Conservation (phyloP, 1,139 yeast genomes). For the Hyphopichia buzzinii region DNA sequence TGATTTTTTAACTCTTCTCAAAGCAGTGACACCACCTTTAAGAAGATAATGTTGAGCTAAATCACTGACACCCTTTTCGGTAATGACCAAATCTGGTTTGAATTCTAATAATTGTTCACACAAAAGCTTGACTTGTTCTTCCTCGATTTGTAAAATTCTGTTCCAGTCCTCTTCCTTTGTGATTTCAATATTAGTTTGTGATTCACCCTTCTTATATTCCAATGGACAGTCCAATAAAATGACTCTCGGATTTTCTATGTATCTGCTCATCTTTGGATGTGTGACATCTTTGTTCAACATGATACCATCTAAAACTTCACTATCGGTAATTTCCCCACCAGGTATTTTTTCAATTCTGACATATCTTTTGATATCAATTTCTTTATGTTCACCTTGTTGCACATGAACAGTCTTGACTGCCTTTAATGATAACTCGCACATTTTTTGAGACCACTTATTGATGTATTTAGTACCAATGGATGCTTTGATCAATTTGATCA, state of each 20-base stretch:
- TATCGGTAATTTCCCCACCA: constrained; percentile 94
- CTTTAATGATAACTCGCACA: constrained; percentile 84
- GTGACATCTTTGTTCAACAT: constrained; percentile 94
- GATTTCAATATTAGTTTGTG: constrained; percentile 96
- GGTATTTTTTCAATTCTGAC: constrained; percentile 94
- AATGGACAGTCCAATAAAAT: constrained; percentile 92
- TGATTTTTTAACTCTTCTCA: constrained; percentile 93
- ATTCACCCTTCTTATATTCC: constrained; percentile 98
- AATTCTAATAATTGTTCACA: constrained; percentile 83
- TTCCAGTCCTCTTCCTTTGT: constrained; percentile 97
- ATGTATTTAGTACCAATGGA: constrained; percentile 96
- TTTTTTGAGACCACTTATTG: constrained; percentile 84
- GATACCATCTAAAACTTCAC: constrained; percentile 85
- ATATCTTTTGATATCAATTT: constrained; percentile 90
- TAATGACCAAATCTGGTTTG: constrained; percentile 91
- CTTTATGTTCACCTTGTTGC: constrained; percentile 68
- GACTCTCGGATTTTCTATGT: constrained; percentile 83
- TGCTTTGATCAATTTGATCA: constrained; percentile 82
- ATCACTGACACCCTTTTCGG: constrained; percentile 98
- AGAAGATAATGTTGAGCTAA: constrained; percentile 94
- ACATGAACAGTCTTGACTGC: constrained; percentile 85
- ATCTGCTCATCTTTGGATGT: constrained; percentile 95
- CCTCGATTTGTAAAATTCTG: constrained; percentile 92
- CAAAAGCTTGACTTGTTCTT: constrained; percentile 87
- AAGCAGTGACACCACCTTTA: constrained; percentile 89